A percentile compares a stretch with the other conserved stretches of the same genome.
phyloP scores from a whole-genome alignment of 129 eudicot genomes.

The Artemisia tridentata region DNA sequence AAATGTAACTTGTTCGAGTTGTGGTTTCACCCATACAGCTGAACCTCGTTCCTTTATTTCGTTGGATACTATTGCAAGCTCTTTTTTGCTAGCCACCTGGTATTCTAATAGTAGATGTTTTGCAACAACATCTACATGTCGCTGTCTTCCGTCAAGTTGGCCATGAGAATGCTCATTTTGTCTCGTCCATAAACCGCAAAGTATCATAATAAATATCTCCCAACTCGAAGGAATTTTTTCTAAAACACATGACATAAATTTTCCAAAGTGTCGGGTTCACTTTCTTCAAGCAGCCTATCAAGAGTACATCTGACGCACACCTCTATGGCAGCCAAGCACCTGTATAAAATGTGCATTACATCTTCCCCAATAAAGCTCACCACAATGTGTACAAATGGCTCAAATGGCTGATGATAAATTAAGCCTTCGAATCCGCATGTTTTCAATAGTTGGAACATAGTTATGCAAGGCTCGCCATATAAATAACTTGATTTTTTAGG shows the following conservation, averaged over 20 bases:
- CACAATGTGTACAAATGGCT: no score
- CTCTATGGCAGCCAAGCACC: background rate
- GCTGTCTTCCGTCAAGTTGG: background rate
- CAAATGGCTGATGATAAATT: no score
- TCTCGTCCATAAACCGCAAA: no score
- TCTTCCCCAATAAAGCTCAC: no score
- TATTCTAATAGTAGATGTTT: background rate
- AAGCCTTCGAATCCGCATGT: no score
- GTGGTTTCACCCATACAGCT: background rate
- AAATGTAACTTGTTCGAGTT: background rate
- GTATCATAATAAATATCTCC: background rate
- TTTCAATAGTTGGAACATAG: no score
- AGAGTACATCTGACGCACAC: background rate
- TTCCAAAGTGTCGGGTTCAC: background rate
- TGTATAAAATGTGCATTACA: no score
- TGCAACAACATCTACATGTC: background rate
- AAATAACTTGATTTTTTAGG: no score
- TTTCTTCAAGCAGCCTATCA: background rate
- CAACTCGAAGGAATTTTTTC: background rate
- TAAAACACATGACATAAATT: background rate
- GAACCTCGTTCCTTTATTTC: background rate
- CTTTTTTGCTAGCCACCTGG: background rate
- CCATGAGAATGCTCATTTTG: background rate
- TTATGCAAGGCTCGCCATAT: no score
- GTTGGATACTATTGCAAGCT: background rate